Evolutionary conservation across 331 rosid genomes (phyloP).

Genomic region (Quercus tomentella): DNA sequence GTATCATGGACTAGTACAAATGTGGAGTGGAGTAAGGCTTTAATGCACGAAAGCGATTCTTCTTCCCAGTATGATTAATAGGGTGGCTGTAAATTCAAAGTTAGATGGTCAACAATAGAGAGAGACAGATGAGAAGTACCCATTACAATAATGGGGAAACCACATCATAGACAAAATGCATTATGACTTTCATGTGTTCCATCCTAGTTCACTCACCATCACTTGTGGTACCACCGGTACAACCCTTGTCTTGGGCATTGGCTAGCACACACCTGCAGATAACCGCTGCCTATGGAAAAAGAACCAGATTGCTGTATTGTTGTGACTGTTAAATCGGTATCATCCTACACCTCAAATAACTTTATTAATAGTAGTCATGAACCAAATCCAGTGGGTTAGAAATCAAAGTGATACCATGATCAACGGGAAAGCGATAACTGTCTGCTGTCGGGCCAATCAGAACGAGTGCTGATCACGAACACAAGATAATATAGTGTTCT

Average conservation of each 20-base stretch:
- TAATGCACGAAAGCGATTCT: background rate
- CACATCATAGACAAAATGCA: background rate
- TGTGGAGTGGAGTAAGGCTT: background rate
- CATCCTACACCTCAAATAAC: background rate
- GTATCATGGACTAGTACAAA: background rate
- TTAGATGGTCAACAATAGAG: background rate
- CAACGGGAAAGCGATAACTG: background rate
- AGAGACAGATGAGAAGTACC: background rate
- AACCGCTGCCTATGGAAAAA: background rate
- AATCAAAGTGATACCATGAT: background rate
- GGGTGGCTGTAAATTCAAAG: background rate
- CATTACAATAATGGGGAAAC: background rate
- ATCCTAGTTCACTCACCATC: background rate
- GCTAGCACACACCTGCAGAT: background rate
- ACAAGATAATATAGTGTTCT: background rate
- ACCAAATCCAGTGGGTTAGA: background rate
- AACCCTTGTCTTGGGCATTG: background rate
- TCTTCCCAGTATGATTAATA: background rate
- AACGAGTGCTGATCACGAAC: background rate
- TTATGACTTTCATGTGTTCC: background rate
- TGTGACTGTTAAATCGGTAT: background rate
- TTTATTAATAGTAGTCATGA: background rate
- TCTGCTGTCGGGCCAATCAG: background rate
- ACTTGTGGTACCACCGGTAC: background rate
- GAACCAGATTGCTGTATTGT: background rate